These are phyloP conservation scores for Coniophora puteana DNA, from an alignment of 1,284 basidiomycete species.

Conservation along the genomic window DNA sequence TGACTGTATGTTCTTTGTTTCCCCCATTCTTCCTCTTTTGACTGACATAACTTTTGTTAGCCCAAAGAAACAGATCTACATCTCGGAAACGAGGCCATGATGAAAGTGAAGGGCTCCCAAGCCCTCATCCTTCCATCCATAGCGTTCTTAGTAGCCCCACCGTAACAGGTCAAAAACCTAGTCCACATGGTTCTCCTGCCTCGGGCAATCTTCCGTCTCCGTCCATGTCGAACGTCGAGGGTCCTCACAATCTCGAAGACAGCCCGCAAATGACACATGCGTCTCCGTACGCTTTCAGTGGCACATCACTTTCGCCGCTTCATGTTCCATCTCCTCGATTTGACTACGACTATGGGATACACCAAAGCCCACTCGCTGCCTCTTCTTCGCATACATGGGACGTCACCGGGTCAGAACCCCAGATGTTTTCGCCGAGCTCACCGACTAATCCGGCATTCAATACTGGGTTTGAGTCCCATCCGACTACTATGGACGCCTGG, in stretches of 20 bases:
- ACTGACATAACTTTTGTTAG: no score
- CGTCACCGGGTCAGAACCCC: conserved; percentile 31
- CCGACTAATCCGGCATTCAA: conserved; percentile 32
- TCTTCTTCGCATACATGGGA: conserved; percentile 41
- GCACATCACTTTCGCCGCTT: conserved; percentile 45
- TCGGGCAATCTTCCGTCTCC: conserved; percentile 72
- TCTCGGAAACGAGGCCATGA: conserved; percentile 71
- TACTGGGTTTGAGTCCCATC: conserved; percentile 35
- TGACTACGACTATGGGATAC: conserved; percentile 54
- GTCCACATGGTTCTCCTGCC: conserved; percentile 70
- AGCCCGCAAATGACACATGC: conserved; percentile 38
- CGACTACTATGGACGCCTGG: conserved; percentile 42
- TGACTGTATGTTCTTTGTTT: conserved; percentile 53
- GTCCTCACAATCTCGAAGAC: conserved; percentile 38
- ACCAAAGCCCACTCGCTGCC: conserved; percentile 37
- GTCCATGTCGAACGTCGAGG: conserved; percentile 40
- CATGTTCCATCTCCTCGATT: conserved; percentile 46
- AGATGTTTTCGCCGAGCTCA: conserved; percentile 36
- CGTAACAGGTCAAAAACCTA: conserved; percentile 40
- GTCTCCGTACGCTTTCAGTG: conserved; percentile 35
- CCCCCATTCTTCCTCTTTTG: conserved; percentile 3
- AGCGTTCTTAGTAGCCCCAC: conserved; percentile 51
- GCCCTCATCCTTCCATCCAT: conserved; percentile 36
- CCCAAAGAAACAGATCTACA: conserved; percentile 66
- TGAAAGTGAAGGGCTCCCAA: conserved; percentile 47